These are phyloP conservation scores for Dryadomyces sulphureus DNA, from an alignment of 2,329 filamentous ascomycete genomes.

Conservation along the genomic window DNA sequence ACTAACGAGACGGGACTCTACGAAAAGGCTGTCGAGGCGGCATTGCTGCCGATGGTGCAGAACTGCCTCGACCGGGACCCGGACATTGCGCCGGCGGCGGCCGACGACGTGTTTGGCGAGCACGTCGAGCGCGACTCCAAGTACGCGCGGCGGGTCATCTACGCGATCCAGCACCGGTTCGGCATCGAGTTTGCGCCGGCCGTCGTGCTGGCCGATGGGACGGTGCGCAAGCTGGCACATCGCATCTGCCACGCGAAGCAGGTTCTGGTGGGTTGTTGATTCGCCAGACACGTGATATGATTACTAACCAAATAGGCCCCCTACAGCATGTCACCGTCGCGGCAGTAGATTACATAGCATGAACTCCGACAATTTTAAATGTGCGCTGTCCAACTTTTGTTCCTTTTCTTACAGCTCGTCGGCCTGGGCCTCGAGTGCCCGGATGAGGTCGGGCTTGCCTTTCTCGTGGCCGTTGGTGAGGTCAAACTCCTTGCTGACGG, in stretches of 20 bases:
- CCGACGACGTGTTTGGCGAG: constrained; percentile 71
- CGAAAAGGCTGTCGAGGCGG: constrained; percentile 56
- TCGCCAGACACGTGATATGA: not conserved
- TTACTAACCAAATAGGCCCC: constrained; percentile 38
- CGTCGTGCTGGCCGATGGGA: constrained; percentile 85
- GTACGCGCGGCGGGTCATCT: constrained; percentile 80
- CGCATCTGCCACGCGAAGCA: constrained; percentile 91
- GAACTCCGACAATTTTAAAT: no score
- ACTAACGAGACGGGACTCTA: constrained; percentile 36
- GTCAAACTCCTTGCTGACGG: no score
- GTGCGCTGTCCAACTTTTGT: no score
- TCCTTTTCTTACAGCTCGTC: no score
- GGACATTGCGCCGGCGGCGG: constrained; percentile 69
- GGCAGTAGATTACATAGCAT: no score
- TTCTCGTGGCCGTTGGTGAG: no score
- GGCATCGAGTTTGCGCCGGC: constrained; percentile 89
- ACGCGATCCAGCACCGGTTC: constrained; percentile 92
- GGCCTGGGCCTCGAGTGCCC: no score
- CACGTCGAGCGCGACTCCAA: constrained; percentile 78
- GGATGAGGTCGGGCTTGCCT: no score
- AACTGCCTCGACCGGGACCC: constrained; percentile 90
- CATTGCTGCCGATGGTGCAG: constrained; percentile 67
- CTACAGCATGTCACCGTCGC: constrained; percentile 53
- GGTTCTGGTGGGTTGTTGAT: constrained; percentile 54
- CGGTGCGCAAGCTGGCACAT: constrained; percentile 82